Evolutionary conservation across 1,284 basidiomycete genomes (phyloP), one percentile per base, ranked within the genome.

Genomic region (Boletus sp.): DNA sequence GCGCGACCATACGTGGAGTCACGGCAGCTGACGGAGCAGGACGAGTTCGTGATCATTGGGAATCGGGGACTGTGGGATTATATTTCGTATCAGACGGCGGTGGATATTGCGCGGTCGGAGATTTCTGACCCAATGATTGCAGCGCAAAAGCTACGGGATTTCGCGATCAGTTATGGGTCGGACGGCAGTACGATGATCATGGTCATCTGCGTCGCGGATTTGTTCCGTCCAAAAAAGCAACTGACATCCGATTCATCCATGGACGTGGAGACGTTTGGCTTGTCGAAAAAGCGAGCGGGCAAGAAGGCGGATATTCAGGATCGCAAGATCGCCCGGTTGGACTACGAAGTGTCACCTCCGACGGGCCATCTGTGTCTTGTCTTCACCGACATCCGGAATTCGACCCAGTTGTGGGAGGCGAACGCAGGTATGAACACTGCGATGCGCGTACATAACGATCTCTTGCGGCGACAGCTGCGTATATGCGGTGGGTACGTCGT

Each of bases 301-400:
- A 72, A 73, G 63, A 76, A 78, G 65, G 73, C 81, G 48, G 79
- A 80, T 20, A 83, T 85, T 43, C 76, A 75, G 22, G 83, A 88
- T 69, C 76, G 78, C 8, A 77, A 77, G 60, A 74, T 86, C 42
- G 72, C 77, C n/a, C 78, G 84, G 61, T 78, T 99, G 35, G 87
- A 89, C 55, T 82, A 84, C 47, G 96, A 98, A 70, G 90, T 98
- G 51, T 81, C 89, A 3, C 87, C 97, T 0, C 97, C 97, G 0
- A 84, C 80, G 6, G 97, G 97, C 0, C 89, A 94, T 68, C 79
- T 99, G 42, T 92, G 96, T 18, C 83, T 99, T 53, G 96, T 97
- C 24, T 99, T 99, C 76, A 99, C 96, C 20, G 97, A 99, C 77
- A 98, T 99, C 66, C 88, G 92, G 53, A 98, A 98, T 68, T 99